A percentile compares a stretch with the other conserved stretches of the same genome.
phyloP scores from a whole-genome alignment of 2,329 filamentous ascomycete species.

The Epichloe coenophiala region DNA sequence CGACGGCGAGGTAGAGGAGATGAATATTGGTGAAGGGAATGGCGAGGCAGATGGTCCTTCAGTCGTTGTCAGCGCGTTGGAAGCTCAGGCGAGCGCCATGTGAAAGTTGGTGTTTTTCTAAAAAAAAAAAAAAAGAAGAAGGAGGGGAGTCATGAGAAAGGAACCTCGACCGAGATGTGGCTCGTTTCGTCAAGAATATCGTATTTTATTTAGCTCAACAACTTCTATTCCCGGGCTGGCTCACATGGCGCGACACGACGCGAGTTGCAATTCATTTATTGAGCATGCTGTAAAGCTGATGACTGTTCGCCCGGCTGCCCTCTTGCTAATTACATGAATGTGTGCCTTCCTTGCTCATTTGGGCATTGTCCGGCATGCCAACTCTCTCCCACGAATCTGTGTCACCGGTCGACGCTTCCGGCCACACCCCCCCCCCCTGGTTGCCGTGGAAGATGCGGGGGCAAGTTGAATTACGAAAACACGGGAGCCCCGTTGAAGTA shows the following conservation, averaged over 20 bases:
- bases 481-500: conserved; percentile 4
- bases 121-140: neutral
- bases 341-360: no score
- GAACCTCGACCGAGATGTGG: no score
- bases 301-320: no score
- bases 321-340: no score
- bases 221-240: no score
- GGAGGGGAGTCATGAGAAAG: neutral
- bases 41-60: conserved; percentile 4
- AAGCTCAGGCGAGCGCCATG: conserved; percentile 11
- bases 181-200: no score
- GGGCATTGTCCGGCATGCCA: no score
- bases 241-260: no score
- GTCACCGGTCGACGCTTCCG: neutral
- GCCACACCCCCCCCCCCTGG: neutral
- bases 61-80: conserved; percentile 9
- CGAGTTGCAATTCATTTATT: no score
- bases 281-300: no score
- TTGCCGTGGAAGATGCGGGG: conserved; percentile 8
- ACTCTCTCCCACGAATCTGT: neutral
- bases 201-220: no score
- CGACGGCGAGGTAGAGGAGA: conserved; percentile 3
- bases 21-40: conserved; percentile 6
- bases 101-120: neutral
- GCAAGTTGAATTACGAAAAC: no score